phyloP scores from a whole-genome alignment of 106 monocot genomes.

The Phalaenopsis equestris region DNA sequence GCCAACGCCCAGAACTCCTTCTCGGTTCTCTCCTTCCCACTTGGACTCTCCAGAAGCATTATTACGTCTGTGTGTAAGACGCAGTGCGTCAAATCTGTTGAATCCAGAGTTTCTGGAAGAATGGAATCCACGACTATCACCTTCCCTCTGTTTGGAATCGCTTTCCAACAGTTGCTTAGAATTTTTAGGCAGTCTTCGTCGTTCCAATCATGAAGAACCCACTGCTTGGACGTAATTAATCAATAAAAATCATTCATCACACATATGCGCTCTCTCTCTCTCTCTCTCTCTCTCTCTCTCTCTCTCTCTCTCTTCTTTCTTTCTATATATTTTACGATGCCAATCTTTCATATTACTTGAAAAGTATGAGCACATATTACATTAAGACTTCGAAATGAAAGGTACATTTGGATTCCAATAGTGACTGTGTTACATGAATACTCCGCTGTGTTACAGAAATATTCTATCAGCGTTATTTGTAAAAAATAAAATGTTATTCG shows the following conservation, averaged over 20 bases:
- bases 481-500: too few relatives aligned
- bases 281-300: too few relatives aligned
- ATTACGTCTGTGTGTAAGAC: conserved; percentile 13
- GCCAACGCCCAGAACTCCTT: conserved; percentile 10
- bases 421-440: too few relatives aligned
- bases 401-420: too few relatives aligned
- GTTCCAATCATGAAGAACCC: conserved; percentile 35
- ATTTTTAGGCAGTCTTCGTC: conserved; percentile 24
- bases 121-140: conserved; percentile 23
- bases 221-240: background rate
- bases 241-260: background rate
- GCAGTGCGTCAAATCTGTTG: background rate
- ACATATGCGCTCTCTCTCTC: too few relatives aligned
- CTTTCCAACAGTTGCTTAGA: conserved; percentile 30
- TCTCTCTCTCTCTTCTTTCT: too few relatives aligned
- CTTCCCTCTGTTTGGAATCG: conserved; percentile 24
- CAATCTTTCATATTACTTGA: too few relatives aligned
- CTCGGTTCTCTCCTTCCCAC: conserved; percentile 26
- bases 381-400: too few relatives aligned
- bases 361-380: too few relatives aligned
- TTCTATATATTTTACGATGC: too few relatives aligned
- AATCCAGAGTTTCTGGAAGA: conserved; percentile 12
- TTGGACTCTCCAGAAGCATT: conserved; percentile 14
- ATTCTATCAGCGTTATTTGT: too few relatives aligned
- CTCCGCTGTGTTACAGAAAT: too few relatives aligned